Evolutionary conservation across 108 stramenopile genomes (phyloP).

Genomic region (Aurantiochytrium sp.): DNA sequence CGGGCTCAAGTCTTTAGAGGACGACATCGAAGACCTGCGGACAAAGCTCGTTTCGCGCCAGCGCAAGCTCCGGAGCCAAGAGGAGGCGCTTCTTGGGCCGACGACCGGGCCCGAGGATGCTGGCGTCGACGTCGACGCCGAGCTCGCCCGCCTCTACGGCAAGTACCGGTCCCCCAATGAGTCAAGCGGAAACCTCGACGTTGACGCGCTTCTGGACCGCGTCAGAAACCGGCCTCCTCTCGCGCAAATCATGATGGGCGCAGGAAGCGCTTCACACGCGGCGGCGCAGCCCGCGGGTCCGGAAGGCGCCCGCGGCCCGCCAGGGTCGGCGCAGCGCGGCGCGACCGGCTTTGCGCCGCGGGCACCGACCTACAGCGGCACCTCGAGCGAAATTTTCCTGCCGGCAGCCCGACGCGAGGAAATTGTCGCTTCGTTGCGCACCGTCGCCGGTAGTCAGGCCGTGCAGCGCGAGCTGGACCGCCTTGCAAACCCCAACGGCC

Average conservation of each 20-base stretch:
- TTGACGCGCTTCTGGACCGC: neutral
- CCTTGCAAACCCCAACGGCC: neutral
- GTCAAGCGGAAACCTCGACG: neutral
- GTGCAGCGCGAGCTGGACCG: neutral
- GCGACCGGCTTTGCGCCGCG: neutral
- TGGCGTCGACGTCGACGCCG: neutral
- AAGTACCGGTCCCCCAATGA: neutral
- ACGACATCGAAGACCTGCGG: slow-evolving; percentile 14
- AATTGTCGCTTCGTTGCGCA: neutral
- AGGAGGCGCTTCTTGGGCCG: neutral
- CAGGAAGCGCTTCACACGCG: neutral
- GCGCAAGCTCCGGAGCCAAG: neutral
- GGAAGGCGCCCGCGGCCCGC: neutral
- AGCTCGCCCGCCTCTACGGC: neutral
- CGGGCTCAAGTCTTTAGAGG: neutral
- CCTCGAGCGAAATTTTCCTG: neutral
- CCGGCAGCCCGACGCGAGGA: neutral
- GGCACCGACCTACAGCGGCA: neutral
- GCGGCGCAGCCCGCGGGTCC: neutral
- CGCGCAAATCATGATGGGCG: neutral
- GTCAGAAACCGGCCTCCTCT: neutral
- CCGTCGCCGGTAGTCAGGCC: neutral
- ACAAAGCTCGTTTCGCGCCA: neutral
- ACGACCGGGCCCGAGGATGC: no score
- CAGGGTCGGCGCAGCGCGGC: neutral